Evolutionary conservation across 805 yeast genomes (phyloP).

Genomic region (Millerozyma miso): DNA sequence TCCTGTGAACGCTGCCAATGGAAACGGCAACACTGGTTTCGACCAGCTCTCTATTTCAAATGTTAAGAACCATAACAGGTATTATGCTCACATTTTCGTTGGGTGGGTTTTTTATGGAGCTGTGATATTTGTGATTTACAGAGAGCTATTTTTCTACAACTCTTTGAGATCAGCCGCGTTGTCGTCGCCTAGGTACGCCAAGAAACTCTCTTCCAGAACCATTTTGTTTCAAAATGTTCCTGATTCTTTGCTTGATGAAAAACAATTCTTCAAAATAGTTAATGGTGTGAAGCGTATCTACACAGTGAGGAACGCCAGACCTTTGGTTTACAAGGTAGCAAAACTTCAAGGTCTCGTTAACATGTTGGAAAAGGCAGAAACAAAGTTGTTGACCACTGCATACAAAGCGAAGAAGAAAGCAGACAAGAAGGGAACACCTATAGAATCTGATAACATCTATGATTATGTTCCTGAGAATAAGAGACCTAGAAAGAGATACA

Average conservation of each 20-base stretch:
- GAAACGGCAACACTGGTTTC: conserved; percentile 60
- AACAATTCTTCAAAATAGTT: conserved; percentile 68
- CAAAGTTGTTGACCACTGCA: conserved; percentile 54
- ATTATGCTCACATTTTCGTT: conserved; percentile 81
- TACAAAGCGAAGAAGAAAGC: conserved; percentile 59
- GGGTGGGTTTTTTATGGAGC: conserved; percentile 76
- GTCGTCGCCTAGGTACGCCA: conserved; percentile 77
- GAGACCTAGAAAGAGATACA: conserved; percentile 54
- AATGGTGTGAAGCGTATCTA: conserved; percentile 80
- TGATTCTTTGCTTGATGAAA: conserved; percentile 63
- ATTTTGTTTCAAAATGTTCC: conserved; percentile 85
- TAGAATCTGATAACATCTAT: conserved; percentile 46
- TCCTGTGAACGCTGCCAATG: conserved; percentile 78
- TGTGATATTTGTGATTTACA: conserved; percentile 67
- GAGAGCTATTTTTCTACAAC: conserved; percentile 77
- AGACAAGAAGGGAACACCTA: conserved; percentile 56
- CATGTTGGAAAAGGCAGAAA: conserved; percentile 66
- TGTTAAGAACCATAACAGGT: conserved; percentile 54
- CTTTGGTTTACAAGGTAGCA: conserved; percentile 51
- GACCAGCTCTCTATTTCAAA: conserved; percentile 78
- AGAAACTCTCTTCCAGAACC: conserved; percentile 70
- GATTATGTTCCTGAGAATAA: conserved; percentile 62
- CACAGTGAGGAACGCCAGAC: conserved; percentile 64
- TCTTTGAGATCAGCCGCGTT: conserved; percentile 74
- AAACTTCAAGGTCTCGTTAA: conserved; percentile 57